phyloP scores from a whole-genome alignment of 164 flowering plant genomes.

The Annona squamosa region DNA sequence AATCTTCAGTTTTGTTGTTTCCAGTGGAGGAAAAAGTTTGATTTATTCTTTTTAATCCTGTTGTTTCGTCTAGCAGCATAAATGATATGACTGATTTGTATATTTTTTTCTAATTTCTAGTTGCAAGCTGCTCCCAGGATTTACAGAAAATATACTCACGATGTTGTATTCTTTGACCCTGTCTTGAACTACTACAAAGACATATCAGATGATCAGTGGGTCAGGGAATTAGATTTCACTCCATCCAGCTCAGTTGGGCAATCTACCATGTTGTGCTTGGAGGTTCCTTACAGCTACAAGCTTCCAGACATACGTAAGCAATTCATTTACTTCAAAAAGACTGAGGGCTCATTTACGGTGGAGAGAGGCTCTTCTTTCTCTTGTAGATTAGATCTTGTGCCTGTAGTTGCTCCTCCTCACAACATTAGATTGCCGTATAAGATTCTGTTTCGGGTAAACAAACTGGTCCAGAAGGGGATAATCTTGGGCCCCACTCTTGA shows the following conservation, averaged over 20 bases:
- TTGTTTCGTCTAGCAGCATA: not conserved
- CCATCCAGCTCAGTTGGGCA: slow-evolving; percentile 57
- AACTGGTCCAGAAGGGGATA: slow-evolving; percentile 68
- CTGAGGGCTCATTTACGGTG: slow-evolving; percentile 28
- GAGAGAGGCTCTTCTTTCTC: slow-evolving; percentile 37
- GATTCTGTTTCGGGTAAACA: slow-evolving; percentile 55
- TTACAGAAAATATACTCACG: slow-evolving; percentile 31
- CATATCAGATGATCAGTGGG: slow-evolving; percentile 53
- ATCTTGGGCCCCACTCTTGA: slow-evolving; percentile 61
- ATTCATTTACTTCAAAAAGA: slow-evolving; percentile 42
- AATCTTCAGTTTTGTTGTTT: no score
- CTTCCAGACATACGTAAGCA: slow-evolving; percentile 47
- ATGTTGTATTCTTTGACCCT: slow-evolving; percentile 16
- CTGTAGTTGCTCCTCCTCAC: slow-evolving; percentile 43
- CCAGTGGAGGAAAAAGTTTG: no score
- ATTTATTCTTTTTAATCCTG: not conserved
- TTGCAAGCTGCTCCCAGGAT: slow-evolving; percentile 67
- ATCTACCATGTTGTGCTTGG: slow-evolving; percentile 70
- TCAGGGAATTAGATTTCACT: slow-evolving; percentile 69
- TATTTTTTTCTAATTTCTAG: slow-evolving; percentile 24
- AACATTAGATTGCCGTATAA: slow-evolving; percentile 47
- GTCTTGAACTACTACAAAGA: slow-evolving; percentile 35
- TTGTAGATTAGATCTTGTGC: slow-evolving; percentile 42
- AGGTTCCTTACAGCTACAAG: slow-evolving; percentile 35
- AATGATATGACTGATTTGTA: not conserved